phyloP scores from a whole-genome alignment of 2,329 filamentous ascomycete species.

The Nothopassalora personata region DNA sequence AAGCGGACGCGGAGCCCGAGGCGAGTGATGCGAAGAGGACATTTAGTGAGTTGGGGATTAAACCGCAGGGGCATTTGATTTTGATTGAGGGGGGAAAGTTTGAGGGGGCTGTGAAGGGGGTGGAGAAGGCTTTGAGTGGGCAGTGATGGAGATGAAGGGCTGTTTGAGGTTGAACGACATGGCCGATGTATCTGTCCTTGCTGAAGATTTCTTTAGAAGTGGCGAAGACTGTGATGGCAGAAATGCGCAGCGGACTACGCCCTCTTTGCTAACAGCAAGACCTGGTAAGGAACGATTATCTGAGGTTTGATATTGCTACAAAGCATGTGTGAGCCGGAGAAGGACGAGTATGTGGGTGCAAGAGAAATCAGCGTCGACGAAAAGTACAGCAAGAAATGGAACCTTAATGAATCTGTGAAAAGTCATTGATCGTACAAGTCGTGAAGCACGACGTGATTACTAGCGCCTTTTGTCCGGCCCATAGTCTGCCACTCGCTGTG shows the following conservation, averaged over 20 bases:
- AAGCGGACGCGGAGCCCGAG: conserved; percentile 63
- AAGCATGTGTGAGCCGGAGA: too few relatives aligned
- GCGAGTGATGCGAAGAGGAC: conserved; percentile 86
- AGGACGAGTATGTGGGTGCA: too few relatives aligned
- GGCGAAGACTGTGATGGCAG: too few relatives aligned
- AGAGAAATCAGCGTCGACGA: neutral
- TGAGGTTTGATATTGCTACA: too few relatives aligned
- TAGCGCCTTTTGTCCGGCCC: neutral
- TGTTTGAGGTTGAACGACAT: neutral
- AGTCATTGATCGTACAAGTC: neutral
- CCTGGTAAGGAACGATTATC: too few relatives aligned
- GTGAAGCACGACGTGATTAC: neutral
- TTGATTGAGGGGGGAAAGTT: conserved; percentile 78
- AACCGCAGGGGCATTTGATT: conserved; percentile 76
- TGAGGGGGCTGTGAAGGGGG: conserved; percentile 65
- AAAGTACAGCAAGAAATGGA: neutral
- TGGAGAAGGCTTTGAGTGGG: conserved; percentile 61
- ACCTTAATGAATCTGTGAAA: neutral
- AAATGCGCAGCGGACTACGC: too few relatives aligned
- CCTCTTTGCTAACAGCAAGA: too few relatives aligned
- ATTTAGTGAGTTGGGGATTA: conserved; percentile 89
- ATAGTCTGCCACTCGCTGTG: neutral
- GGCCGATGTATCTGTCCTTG: too few relatives aligned
- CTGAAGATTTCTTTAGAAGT: too few relatives aligned
- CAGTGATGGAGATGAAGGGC: neutral